Percentiles rank a stretch among this genome's conserved stretches.
phyloP scores from a whole-genome alignment of 768 basidiomycete genomes.

The Mycena latifolia region DNA sequence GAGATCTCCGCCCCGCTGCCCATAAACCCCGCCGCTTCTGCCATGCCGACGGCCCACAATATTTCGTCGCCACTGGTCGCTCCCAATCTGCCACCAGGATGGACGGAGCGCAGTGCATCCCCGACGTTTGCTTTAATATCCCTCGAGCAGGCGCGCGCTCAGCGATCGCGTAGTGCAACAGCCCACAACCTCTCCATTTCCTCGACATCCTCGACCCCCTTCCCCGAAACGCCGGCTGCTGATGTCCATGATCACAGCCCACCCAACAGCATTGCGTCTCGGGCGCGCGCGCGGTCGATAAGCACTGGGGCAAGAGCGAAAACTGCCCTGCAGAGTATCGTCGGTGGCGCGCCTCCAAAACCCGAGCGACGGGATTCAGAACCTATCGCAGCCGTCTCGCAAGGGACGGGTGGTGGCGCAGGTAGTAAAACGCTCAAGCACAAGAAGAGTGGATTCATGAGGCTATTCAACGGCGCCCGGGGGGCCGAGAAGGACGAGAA shows the following conservation, averaged over 20 bases:
- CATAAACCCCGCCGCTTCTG: slow-evolving; percentile 46
- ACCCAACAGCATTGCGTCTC: slow-evolving; percentile 36
- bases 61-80: slow-evolving; percentile 43
- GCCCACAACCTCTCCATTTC: slow-evolving; percentile 46
- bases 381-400: slow-evolving; percentile 28
- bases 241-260: slow-evolving; percentile 42
- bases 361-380: slow-evolving; percentile 61
- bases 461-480: slow-evolving; percentile 73
- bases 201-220: slow-evolving; percentile 43
- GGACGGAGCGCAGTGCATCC: slow-evolving; percentile 60
- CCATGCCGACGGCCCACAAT: slow-evolving; percentile 40
- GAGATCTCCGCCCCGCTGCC: slow-evolving; percentile 70
- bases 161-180: slow-evolving; percentile 69
- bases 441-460: slow-evolving; percentile 87
- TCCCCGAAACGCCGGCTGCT: slow-evolving; percentile 45
- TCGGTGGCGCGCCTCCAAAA: slow-evolving; percentile 50
- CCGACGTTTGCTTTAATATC: slow-evolving; percentile 77
- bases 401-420: slow-evolving; percentile 27
- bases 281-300: slow-evolving; percentile 68
- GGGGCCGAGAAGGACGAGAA: slow-evolving; percentile 62
- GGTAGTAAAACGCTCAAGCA: slow-evolving; percentile 69
- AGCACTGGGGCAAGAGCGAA: slow-evolving; percentile 71
- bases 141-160: slow-evolving; percentile 83
- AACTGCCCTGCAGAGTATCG: slow-evolving; percentile 58
- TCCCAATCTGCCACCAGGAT: slow-evolving; percentile 54